Evolutionary conservation across 371 early-diverging fungal genomes (phyloP), one percentile per base, ranked within the genome.

Genomic region (Smittium culicis): DNA sequence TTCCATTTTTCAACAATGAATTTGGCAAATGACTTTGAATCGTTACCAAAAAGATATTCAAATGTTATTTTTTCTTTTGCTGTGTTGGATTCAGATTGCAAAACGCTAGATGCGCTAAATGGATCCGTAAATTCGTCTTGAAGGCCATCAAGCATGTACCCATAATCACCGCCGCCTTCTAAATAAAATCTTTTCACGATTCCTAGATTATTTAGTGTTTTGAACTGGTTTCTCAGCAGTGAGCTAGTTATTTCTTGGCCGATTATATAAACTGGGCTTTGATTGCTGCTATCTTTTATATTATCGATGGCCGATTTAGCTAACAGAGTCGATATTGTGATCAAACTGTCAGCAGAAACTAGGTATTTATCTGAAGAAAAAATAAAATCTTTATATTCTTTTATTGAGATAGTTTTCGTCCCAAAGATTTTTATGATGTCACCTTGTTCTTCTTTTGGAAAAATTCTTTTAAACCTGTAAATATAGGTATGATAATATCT

Each of bases 181-280:
- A 66, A 29, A 56, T 66, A 66, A 27, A 66, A 61, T 35, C 67
- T 66, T 28, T 55, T 59, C 2, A 31, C 61, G 25, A 61, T 54
- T 27, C 56, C 56, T 30, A 54, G n/a, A 61, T 66, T 55, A 55
- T 61, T 56, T 8, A 66, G 59, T 29, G 61, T 11, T 25, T 35
- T n/a, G 29, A 55, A 61, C 34, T 54, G 56, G 14, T 16, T 60
- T 29, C 67, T 3, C 27, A 66, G 31, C 33, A 61, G 31, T 24
- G 34, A 28, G 25, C 16, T 55, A 11, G 67, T 66, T 20, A 1
- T 14, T 31, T 66, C 67, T 61, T 66, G 67, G 67, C 56, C 35
- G 14, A 61, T 61, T 31, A 66, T 66, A 34, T 66, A 66, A 28
- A 56, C 31, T 16, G 28, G 60, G n/a, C 58, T 66, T 34, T 25